Evolutionary conservation across 2,329 filamentous ascomycete species (phyloP), one percentile per base, ranked within the genome.

Genomic region (Pestalotiopsis fici): DNA sequence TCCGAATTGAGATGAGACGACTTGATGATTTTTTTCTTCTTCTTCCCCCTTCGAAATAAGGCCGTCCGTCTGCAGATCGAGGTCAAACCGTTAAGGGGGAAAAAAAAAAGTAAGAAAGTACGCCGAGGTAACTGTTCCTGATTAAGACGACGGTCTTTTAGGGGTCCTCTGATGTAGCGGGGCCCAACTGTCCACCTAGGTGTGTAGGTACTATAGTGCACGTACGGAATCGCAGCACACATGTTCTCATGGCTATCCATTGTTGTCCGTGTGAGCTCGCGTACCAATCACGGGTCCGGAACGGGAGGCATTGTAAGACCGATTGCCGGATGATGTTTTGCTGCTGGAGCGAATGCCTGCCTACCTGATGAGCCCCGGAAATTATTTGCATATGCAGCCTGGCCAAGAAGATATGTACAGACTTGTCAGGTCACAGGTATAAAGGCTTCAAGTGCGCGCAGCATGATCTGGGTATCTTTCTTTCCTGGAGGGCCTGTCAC

Each of bases 1-100:
- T 31, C 55, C 18, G 55, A 57, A 57, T 57, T 27, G 55, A 57
- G 55, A 57, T 57, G 55, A 57, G 55, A 57, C 43, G 55, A 57
- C 23, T 27, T 27, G 25, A 15, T 3, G 23, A 21, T 57, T 50
- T 50, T n/a, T 50, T 21, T 4, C 18, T 50, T 7, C 21, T 43
- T 43, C 39, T 43, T 18, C 18, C 39, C 39, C 18, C 39, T 43
- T 43, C 7, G 50, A 56, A 56, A 57, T 57, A 9, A 57, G 55
- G 55, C 55, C 55, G 55, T 57, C 13, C 7, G 23, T 31, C 55
- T 57, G 55, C 55, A 25, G 55, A 57, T 57, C 55, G 23, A 57
- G 31, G 27, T 27, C 55, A 13, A 27, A 27, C 12, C 23, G 23
- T 23, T 21, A 35, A 11, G 31, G 31, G 43, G 21, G 43, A 50